Base-by-base conservation (phyloP, 2,329 filamentous ascomycete species). In the Diaporthe humulicola region DNA sequence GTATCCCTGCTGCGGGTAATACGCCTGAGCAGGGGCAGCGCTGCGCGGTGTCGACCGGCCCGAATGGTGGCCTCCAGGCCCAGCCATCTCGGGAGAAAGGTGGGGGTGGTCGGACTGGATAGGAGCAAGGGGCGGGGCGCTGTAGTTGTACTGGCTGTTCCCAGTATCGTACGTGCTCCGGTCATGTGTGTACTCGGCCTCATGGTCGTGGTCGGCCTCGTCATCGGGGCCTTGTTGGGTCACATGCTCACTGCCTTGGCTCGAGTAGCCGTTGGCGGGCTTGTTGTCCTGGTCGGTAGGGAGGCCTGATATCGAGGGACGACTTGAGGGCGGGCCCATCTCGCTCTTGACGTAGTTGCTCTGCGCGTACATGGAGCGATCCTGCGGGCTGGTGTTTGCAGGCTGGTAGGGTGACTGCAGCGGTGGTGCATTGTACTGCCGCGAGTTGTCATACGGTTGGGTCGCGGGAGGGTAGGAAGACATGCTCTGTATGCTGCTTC, bases 31-130 rank as follows among this genome's bases (percentile, higher is more conserved):
- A 0, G 93, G 89, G 14, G 91, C 89, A 6, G 95, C 90, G 0
- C 94, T 97, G 78, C 96, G 92, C 15, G 96, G 95, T 28, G 95
- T 98, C 48, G 95, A 95, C 76, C 95, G 92, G 45, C 95, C 95
- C 40, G 95, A 96, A 30, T 95, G 94, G 81, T 97, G 94, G 75
- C 86, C 89, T 10, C 94, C 95, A 64, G 95, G 97, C 22, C 93
- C 93, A 2, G 93, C 93, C 88, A 98, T 93, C 77, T 98, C 95
- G 7, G 94, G 90, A 22, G 94, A 93, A 69, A 98, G 85, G 81
- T 97, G 95, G 70, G 91, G 83, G 81, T 95, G 92, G 60, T 98
- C 95, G 72, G 89, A 91, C 56, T 92, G 87, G 78, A 96, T 86
- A 19, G 92, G 87, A 28, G 90, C 89, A 42, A 94, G 90, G 25